Evolutionary conservation across 352 stramenopile species (phyloP), one percentile per base, ranked within the genome.

Genomic region (Globisporangium iwayamae): DNA sequence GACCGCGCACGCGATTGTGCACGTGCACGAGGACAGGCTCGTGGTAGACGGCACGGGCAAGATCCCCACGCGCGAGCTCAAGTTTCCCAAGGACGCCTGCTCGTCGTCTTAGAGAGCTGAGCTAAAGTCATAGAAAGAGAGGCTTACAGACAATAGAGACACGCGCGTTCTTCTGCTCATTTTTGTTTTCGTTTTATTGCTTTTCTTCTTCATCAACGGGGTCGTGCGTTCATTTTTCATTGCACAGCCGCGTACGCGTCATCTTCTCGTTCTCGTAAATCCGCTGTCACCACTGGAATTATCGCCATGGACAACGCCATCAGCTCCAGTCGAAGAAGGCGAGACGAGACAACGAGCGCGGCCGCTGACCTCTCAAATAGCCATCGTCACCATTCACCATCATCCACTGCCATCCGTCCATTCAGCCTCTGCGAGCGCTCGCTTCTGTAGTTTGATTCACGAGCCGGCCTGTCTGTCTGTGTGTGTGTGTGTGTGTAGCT

Each of bases 11-110:
- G 80, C 82, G 4, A 52, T 85, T 32, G 80, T 91, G 39, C 74
- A 86, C 63, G 69, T 94, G 30, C 77, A 79, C 56, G 52, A 65
- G 0, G 72, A 90, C 57, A 78, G 73, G 45, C 13, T 91, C 48
- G 68, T 86, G 4, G 64, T 91, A 11, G 66, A 81, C 11, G 85
- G 81, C 22, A 79, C 75, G 36, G 84, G 82, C 45, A 90, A 87
- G 63, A 72, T 91, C 32, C 78, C 77, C 5, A 76, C 77, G 51
- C 80, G 79, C 1, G 73, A 82, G 63, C 69, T 92, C 18, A 46
- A n/a, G 46, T 85, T 88, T 34, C 61, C 69, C 25, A 28, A 28
- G 25, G 25, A 28, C 25, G 25, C 25, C 25, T 28, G 25, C 25
- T 28, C 25, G 25, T 48, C 4, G 14, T 22, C 14, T 14, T 16